phyloP scores from a whole-genome alignment of 2,329 filamentous ascomycete genomes.

The Furcasterigmium sp. region DNA sequence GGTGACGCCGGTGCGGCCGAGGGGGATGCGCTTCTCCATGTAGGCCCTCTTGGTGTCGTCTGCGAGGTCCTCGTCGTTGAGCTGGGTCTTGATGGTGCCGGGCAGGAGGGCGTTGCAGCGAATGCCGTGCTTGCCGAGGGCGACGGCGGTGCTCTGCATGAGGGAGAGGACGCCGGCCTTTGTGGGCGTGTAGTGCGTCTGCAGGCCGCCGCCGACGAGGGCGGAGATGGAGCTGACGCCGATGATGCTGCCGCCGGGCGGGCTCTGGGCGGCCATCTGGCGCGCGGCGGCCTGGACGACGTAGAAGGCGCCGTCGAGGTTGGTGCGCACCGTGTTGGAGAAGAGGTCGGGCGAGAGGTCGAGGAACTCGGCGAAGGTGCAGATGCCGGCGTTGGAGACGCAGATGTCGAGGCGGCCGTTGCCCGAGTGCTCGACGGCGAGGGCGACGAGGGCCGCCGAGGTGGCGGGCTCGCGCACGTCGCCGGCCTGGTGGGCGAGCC shows the following conservation, averaged over 20 bases:
- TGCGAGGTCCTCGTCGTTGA: slow-evolving; percentile 79
- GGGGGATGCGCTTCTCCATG: slow-evolving; percentile 76
- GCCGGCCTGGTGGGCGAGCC: slow-evolving; percentile 64
- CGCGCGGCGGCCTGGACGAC: slow-evolving; percentile 77
- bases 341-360: slow-evolving; percentile 68
- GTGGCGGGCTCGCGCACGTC: slow-evolving; percentile 74
- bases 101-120: slow-evolving; percentile 80
- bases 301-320: slow-evolving; percentile 86
- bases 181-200: slow-evolving; percentile 84
- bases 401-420: slow-evolving; percentile 64
- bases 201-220: slow-evolving; percentile 70
- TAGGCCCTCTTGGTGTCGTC: slow-evolving; percentile 67
- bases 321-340: slow-evolving; percentile 67
- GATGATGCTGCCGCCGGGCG: slow-evolving; percentile 74
- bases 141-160: slow-evolving; percentile 79
- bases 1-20: slow-evolving; percentile 68
- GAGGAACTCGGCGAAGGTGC: slow-evolving; percentile 82
- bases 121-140: slow-evolving; percentile 69
- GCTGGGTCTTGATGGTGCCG: slow-evolving; percentile 76
- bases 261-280: slow-evolving; percentile 67
- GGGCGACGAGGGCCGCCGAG: slow-evolving; percentile 60
- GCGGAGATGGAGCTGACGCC: slow-evolving; percentile 69
- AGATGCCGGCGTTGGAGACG: slow-evolving; percentile 85
- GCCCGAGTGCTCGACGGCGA: slow-evolving; percentile 57
- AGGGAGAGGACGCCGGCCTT: slow-evolving; percentile 77